A percentile compares a stretch with the other conserved stretches of the same genome.
Evolutionary conservation across 139 green algal species (phyloP).

Genomic region (Auxenochlorella pyrenoidosa): DNA sequence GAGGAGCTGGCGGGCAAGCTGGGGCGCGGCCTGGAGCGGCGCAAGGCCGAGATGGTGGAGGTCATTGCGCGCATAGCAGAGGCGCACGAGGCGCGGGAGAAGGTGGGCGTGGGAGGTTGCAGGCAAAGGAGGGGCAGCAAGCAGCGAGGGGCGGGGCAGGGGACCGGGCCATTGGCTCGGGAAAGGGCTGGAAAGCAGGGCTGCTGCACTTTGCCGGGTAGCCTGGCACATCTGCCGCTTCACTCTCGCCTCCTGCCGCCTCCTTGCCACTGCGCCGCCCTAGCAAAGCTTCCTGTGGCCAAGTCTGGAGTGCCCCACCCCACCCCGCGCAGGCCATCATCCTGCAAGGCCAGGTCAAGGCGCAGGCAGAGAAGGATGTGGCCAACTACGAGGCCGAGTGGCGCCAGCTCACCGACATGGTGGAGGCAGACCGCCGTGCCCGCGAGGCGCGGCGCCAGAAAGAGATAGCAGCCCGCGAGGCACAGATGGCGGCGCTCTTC

Average conservation of each 20-base stretch:
- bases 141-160: neutral
- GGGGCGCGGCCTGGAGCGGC: slow-evolving; percentile 71
- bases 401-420: slow-evolving; percentile 82
- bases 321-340: slow-evolving; percentile 16
- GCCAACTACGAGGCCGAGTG: slow-evolving; percentile 88
- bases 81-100: slow-evolving; percentile 77
- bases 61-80: slow-evolving; percentile 77
- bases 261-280: too few relatives aligned
- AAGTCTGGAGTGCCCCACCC: too few relatives aligned
- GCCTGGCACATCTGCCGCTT: too few relatives aligned
- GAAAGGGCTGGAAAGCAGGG: neutral
- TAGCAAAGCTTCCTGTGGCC: too few relatives aligned
- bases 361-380: slow-evolving; percentile 86
- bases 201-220: neutral
- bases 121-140: too few relatives aligned
- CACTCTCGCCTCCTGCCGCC: too few relatives aligned
- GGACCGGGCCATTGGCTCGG: too few relatives aligned
- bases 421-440: slow-evolving; percentile 79
- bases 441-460: slow-evolving; percentile 44
- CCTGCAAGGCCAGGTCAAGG: slow-evolving; percentile 63
- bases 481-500: slow-evolving; percentile 76
- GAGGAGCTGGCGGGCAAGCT: slow-evolving; percentile 87
- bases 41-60: slow-evolving; percentile 85
- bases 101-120: slow-evolving; percentile 35
- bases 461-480: slow-evolving; percentile 79